Evolutionary conservation across 2,329 filamentous ascomycete species (phyloP).

Genomic region (Cordyceps sp.): DNA sequence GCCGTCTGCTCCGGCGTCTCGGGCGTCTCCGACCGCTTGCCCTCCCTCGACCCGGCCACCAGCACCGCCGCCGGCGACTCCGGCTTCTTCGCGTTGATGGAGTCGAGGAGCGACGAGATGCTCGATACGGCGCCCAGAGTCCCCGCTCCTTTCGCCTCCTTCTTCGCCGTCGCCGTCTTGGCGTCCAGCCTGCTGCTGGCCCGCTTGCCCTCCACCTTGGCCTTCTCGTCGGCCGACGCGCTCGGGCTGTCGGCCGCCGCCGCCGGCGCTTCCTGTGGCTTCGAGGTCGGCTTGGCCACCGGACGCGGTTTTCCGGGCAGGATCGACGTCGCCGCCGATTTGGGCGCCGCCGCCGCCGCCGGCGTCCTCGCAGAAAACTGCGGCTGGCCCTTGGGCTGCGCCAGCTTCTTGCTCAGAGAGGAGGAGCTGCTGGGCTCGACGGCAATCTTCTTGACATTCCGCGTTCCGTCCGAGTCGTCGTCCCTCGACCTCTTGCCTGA

Average conservation of each 20-base stretch:
- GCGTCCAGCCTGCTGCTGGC: conserved; percentile 5
- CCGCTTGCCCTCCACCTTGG: conserved; percentile 13
- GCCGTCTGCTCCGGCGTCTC: conserved; percentile 54
- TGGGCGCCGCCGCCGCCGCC: conserved; percentile 8
- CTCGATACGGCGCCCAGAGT: conserved; percentile 24
- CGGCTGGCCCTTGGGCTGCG: conserved; percentile 16
- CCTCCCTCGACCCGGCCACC: conserved; percentile 30
- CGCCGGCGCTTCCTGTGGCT: conserved; percentile 12
- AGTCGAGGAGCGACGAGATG: conserved; percentile 37
- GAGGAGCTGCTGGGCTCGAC: conserved; percentile 19
- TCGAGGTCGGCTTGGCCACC: conserved; percentile 22
- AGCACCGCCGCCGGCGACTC: conserved; percentile 21
- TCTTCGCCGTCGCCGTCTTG: conserved; percentile 8
- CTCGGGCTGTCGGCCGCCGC: conserved; percentile 10
- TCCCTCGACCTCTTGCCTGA: conserved; percentile 20
- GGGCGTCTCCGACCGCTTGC: conserved; percentile 26
- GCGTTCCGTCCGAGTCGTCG: conserved; percentile 19
- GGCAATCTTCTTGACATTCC: conserved; percentile 24
- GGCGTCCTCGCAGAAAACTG: conserved; percentile 13
- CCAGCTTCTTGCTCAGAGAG: conserved; percentile 22
- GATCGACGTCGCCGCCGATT: conserved; percentile 15
- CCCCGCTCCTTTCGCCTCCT: conserved; percentile 13
- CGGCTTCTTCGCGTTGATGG: conserved; percentile 26
- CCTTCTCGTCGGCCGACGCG: conserved; percentile 14
- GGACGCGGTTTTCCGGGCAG: conserved; percentile 32